Percentiles rank a stretch among this genome's conserved stretches.
phyloP scores from a whole-genome alignment of 169 alveolate species.

The Pseudocohnilembus persalinus region DNA sequence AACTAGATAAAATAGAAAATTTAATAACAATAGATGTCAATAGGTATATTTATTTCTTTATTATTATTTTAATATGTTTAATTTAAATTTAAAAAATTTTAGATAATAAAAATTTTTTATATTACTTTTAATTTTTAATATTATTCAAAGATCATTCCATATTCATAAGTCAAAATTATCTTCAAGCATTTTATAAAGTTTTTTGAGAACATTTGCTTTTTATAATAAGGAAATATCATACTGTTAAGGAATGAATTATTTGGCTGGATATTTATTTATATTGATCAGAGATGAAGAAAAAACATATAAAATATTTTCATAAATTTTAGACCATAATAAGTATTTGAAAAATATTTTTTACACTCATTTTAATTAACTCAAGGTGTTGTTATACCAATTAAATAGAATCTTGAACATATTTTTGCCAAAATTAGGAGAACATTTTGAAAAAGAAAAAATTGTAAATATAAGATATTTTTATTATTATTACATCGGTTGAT shows the following conservation, averaged over 20 bases:
- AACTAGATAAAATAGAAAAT: slow-evolving; percentile 33
- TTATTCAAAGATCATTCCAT: slow-evolving; percentile 32
- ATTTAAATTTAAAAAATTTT: no score
- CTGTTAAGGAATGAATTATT: slow-evolving; percentile 52
- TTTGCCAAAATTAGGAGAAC: slow-evolving; percentile 37
- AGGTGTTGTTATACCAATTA: slow-evolving; percentile 36
- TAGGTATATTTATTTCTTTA: background rate
- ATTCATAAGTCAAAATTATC: slow-evolving; percentile 26
- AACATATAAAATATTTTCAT: slow-evolving; percentile 39
- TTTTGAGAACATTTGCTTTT: slow-evolving; percentile 41
- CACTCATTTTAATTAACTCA: slow-evolving; percentile 20
- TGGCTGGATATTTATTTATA: slow-evolving; percentile 43
- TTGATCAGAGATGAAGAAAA: slow-evolving; percentile 16
- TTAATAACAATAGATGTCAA: slow-evolving; percentile 38
- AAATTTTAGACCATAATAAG: slow-evolving; percentile 17
- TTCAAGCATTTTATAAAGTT: slow-evolving; percentile 29
- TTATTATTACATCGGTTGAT: no score
- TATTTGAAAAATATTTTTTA: slow-evolving; percentile 23
- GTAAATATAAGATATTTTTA: no score
- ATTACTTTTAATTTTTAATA: background rate
- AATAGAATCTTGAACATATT: slow-evolving; percentile 40
- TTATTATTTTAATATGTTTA: background rate
- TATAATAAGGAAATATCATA: slow-evolving; percentile 41
- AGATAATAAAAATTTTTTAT: background rate
- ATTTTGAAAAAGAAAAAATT: slow-evolving; percentile 29